These are phyloP conservation scores for Solanum corneliomulleri DNA, from an alignment of 257 asterid genomes.

Conservation along the genomic window DNA sequence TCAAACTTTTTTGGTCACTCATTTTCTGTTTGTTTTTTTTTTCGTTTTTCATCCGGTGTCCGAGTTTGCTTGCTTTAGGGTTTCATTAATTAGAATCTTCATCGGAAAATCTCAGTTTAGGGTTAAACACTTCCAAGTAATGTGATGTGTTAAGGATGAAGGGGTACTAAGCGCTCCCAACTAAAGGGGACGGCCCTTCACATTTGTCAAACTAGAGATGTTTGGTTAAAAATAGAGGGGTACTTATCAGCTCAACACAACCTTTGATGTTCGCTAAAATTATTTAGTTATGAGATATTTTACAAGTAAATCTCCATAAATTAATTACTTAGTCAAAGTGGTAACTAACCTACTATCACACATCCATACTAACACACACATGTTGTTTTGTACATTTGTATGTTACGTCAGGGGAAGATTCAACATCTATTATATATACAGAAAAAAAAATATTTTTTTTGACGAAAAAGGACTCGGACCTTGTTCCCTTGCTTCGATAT, in stretches of 20 bases:
- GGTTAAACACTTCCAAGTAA: neutral
- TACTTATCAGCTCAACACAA: neutral
- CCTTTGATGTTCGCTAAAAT: too few species aligned
- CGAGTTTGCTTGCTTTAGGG: neutral
- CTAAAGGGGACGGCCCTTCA: accelerated
- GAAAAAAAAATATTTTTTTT: neutral
- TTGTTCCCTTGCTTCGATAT: too few species aligned
- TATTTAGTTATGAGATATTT: neutral
- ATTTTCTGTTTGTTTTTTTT: neutral
- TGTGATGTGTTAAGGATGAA: neutral
- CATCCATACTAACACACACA: neutral
- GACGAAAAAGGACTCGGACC: neutral
- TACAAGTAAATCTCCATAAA: neutral
- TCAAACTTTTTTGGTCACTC: neutral
- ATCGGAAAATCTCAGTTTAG: neutral
- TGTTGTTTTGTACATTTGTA: neutral
- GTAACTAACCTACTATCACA: neutral
- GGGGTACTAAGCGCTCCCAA: neutral
- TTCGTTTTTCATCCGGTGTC: neutral
- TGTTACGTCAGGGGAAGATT: neutral
- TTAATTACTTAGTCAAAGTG: neutral
- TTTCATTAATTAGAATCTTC: neutral
- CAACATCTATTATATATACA: neutral
- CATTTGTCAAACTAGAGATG: neutral
- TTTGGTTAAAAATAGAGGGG: neutral